Evolutionary conservation across 768 basidiomycete species (phyloP), one percentile per base, ranked within the genome.

Genomic region (Coprinopsis sp.): DNA sequence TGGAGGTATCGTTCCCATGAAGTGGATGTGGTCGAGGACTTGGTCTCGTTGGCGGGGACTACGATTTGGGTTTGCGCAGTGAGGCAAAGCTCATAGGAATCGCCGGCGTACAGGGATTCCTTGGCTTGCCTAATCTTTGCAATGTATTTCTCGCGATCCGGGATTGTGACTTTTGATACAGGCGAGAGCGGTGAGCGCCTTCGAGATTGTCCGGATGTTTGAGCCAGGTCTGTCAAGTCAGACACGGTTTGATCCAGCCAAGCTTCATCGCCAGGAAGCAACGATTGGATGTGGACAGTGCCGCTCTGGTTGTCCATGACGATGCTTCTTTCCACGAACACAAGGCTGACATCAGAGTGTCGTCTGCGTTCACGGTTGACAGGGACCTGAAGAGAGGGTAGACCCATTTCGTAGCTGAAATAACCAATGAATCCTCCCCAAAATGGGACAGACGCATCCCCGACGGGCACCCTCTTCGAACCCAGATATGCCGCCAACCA

Each of bases 21-120:
- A 29, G 54, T 55, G 2, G 78, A 72, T 18, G 64, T 63, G 1
- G 63, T 56, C 18, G 63, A 55, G 33, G 34, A 37, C 25, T 50
- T 34, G 33, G 58, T 51, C 6, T 54, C 43, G 24, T 62, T 54
- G 41, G 67, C 62, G 25, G 75, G 74, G 33, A 81, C 57, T 10
- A 71, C 64, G 40, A 91, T 71, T 28, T 63, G 74, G 16, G 87
- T 87, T 11, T 72, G 78, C 4, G 86, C 84, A 1, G 94, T 96
- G 25, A 96, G 69, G 53, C 93, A 96, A 28, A 97, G 76, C 61
- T 97, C 94, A 64, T 97, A 97, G 2, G 90, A 90, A 59, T 96
- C 87, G 3, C 94, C 94, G 24, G 83, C 73, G 49, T 74, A 84
- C 30, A 96, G 78, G 50, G 76, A 73, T 46, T 88, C 81, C 58